phyloP scores from a whole-genome alignment of 1,284 basidiomycete genomes.

The Sutorius eximius region DNA sequence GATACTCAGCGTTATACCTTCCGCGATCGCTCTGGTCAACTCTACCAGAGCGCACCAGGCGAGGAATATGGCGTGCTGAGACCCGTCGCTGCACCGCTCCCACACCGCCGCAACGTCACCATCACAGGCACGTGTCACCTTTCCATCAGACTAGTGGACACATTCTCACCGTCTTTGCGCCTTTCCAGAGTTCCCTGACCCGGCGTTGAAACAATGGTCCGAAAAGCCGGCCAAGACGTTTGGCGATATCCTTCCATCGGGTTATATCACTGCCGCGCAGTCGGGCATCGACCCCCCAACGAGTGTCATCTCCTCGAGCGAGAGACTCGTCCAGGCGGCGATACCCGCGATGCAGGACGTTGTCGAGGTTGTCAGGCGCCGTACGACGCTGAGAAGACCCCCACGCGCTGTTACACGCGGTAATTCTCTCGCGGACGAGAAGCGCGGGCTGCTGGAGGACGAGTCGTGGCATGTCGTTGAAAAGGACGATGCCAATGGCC shows the following conservation, averaged over 20 bases:
- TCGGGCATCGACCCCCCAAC: constrained; percentile 7
- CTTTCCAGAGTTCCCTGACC: constrained; percentile 19
- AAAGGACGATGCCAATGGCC: constrained; percentile 10
- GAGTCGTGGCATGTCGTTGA: constrained; percentile 18
- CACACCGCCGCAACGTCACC: constrained; percentile 30
- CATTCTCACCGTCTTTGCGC: neutral
- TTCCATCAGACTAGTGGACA: too few species aligned
- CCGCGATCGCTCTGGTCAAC: constrained; percentile 43
- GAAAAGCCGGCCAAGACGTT: constrained; percentile 38
- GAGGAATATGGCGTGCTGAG: constrained; percentile 44
- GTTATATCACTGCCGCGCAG: constrained; percentile 41
- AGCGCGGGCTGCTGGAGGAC: constrained; percentile 21
- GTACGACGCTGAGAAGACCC: constrained; percentile 11
- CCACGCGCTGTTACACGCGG: constrained; percentile 13
- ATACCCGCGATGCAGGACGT: constrained; percentile 42
- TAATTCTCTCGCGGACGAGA: constrained; percentile 21
- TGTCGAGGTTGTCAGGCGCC: constrained; percentile 27
- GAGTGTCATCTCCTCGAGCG: constrained; percentile 16
- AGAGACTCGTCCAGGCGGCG: constrained; percentile 30
- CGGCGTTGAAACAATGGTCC: constrained; percentile 23
- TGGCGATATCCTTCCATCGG: constrained; percentile 46
- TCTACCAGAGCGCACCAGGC: constrained; percentile 47
- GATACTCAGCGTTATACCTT: constrained; percentile 52
- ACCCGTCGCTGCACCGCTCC: constrained; percentile 31
- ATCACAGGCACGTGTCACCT: constrained; percentile 23